phyloP scores from a whole-genome alignment of 2,329 filamentous ascomycete genomes.

The Botryosphaeria dothidea region DNA sequence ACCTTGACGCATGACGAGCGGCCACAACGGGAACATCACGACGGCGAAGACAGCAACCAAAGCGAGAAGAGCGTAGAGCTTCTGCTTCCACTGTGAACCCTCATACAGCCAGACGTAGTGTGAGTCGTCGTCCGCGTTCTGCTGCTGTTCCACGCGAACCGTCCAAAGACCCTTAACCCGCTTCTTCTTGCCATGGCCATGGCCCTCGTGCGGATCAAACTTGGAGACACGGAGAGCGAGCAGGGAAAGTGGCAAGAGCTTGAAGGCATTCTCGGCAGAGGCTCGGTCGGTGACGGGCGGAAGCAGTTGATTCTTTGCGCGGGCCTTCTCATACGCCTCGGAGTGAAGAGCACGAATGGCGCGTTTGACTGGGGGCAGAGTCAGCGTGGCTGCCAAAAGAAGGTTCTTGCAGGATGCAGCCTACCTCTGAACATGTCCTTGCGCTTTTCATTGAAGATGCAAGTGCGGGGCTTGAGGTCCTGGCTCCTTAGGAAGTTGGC shows the following conservation, averaged over 20 bases:
- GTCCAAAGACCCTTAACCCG: constrained; percentile 95
- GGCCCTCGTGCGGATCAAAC: constrained; percentile 70
- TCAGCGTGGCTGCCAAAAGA: not conserved
- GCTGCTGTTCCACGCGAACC: constrained; percentile 92
- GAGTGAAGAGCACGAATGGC: constrained; percentile 88
- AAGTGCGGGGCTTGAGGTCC: constrained; percentile 84
- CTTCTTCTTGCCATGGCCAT: constrained; percentile 68
- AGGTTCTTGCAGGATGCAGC: constrained; percentile 1
- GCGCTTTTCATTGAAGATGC: constrained; percentile 91
- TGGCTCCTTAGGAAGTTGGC: constrained; percentile 84
- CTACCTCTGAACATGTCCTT: constrained; percentile 97
- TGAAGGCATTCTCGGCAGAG: constrained; percentile 90
- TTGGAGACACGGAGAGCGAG: constrained; percentile 89
- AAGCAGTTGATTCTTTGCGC: constrained; percentile 84
- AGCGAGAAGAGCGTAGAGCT: constrained; percentile 84
- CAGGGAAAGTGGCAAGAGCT: constrained; percentile 90
- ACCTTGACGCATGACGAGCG: constrained; percentile 82
- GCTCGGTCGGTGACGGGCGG: constrained; percentile 86
- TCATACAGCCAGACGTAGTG: constrained; percentile 98
- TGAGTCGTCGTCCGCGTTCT: constrained; percentile 81
- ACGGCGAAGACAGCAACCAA: constrained; percentile 81
- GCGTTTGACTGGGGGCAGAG: constrained; percentile 72
- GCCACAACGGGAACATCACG: constrained; percentile 96
- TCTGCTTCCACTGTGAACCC: constrained; percentile 88
- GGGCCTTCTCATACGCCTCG: constrained; percentile 83